Base-by-base conservation (phyloP, 129 eudicot species). In the Flaveria ramosissima region DNA sequence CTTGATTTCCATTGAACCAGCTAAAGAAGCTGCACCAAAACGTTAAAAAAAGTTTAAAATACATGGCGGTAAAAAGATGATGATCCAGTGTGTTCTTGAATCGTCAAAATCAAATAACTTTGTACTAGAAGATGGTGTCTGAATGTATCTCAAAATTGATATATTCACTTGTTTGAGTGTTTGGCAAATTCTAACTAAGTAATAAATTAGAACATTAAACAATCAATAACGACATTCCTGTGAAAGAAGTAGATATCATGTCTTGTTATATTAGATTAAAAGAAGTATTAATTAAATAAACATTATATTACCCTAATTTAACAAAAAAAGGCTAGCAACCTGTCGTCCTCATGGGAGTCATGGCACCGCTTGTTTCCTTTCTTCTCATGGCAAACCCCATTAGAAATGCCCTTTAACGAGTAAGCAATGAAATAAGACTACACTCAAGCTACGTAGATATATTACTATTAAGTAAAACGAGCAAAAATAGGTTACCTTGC, bases 1-100 rank as follows among this genome's bases (percentile, higher is more conserved):
- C 72, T 19, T 87, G 86, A 43, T 85, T 65, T 47, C 87, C 96
- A 81, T 77, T 87, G 73, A 94, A 94, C 98, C 98, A 91, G 73
- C 81, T 84, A 81, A 94, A 91, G 88, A 94, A 94, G 78, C 98
- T 94, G 92, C 84, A 89, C 52, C 7, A 47, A 27, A 26, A 21
- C 45, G 20, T 24, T 20, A n/a, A 78, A 6, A 68, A 78, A 23
- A 79, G 53, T 15, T 69, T 48, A 12, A 77, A n/a, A 53, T 13
- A 60, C 12, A 39, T 7, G 6, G 27, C 26, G 15, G 20, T 13
- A 36, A 3, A 1, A 50, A 21, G 9, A 9, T 6, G 61, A 17
- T 17, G 61, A 5, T 53, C 61, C 61, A 7, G 9, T 53, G 36
- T 57, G 36, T 57, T 57, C 24, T 57, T 21, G 16, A 21, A 21